phyloP scores from a whole-genome alignment of 2,329 filamentous ascomycete species.

The Aspergillus awamori region DNA sequence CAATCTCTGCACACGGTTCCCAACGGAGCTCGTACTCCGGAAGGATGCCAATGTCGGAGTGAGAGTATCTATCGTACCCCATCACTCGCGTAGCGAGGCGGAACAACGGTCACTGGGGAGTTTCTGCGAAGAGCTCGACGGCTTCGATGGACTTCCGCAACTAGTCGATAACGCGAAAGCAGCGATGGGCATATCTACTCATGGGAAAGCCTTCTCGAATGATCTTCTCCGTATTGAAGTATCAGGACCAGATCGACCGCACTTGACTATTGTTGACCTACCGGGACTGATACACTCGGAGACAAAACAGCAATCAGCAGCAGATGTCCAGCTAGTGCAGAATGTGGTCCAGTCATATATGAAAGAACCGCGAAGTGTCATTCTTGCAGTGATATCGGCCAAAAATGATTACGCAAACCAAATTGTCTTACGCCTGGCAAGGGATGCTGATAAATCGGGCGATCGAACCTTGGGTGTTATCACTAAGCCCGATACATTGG shows the following conservation, averaged over 20 bases:
- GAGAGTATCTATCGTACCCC: conserved; percentile 40
- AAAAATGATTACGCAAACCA: conserved; percentile 49
- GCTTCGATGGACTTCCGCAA: conserved; percentile 20
- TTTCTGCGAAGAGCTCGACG: conserved; percentile 13
- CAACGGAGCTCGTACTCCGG: conserved; percentile 62
- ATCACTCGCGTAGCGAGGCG: conserved; percentile 33
- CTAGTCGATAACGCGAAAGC: conserved; percentile 30
- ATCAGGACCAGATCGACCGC: conserved; percentile 60
- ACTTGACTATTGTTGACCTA: conserved; percentile 64
- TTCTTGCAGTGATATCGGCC: conserved; percentile 51
- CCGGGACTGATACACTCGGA: conserved; percentile 61
- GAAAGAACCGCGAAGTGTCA: conserved; percentile 47
- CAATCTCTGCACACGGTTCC: conserved; percentile 64
- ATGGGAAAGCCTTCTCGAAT: conserved; percentile 44
- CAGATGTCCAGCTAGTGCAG: conserved; percentile 59
- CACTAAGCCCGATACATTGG: conserved; percentile 50
- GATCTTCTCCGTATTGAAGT: conserved; percentile 63
- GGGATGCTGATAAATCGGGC: conserved; percentile 34
- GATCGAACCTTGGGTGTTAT: conserved; percentile 50
- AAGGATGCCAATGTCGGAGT: conserved; percentile 19
- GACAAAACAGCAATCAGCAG: conserved; percentile 57
- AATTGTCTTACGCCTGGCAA: conserved; percentile 42
- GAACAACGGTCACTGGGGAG: conserved; percentile 16
- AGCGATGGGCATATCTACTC: conserved; percentile 29
- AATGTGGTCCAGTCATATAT: conserved; percentile 50